Evolutionary conservation across 2,329 filamentous ascomycete species (phyloP).

Genomic region (Hymenotorrendiella dingleyae): DNA sequence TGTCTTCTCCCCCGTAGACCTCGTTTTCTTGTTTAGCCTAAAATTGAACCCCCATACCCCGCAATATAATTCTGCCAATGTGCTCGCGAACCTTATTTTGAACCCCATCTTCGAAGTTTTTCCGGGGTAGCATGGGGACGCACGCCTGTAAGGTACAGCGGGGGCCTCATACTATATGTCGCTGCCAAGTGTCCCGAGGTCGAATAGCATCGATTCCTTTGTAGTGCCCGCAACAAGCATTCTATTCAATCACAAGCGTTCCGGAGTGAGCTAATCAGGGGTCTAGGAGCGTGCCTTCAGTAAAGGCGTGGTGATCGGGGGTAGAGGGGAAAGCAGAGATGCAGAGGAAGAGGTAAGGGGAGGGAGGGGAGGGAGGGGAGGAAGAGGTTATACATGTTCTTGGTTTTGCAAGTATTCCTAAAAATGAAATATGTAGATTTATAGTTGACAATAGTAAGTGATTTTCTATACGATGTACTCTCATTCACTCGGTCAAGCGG

Average conservation of each 20-base stretch:
- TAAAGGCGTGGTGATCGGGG: background rate
- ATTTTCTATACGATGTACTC: conserved; percentile 1
- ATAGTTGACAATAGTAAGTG: background rate
- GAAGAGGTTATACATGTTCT: background rate
- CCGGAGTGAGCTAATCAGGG: too few relatives aligned
- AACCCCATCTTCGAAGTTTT: conserved; percentile 1
- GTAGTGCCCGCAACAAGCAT: too few relatives aligned
- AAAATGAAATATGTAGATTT: too few relatives aligned
- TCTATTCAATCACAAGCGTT: too few relatives aligned
- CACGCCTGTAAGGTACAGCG: too few relatives aligned
- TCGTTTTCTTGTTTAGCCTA: conserved; percentile 19
- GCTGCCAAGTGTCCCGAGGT: background rate
- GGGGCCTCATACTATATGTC: too few relatives aligned
- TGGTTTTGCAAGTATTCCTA: background rate
- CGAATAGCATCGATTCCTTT: background rate
- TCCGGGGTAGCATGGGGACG: background rate
- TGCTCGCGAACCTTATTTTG: background rate
- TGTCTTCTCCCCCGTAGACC: too few relatives aligned
- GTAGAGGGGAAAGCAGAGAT: too few relatives aligned
- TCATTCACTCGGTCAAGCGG: too few relatives aligned
- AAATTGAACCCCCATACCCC: conserved; percentile 16
- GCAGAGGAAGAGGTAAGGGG: background rate
- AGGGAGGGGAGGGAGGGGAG: background rate
- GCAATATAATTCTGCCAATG: conserved; percentile 22
- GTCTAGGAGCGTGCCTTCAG: too few relatives aligned